phyloP scores from a whole-genome alignment of 345 rosid species.

The Bruguiera parviflora region DNA sequence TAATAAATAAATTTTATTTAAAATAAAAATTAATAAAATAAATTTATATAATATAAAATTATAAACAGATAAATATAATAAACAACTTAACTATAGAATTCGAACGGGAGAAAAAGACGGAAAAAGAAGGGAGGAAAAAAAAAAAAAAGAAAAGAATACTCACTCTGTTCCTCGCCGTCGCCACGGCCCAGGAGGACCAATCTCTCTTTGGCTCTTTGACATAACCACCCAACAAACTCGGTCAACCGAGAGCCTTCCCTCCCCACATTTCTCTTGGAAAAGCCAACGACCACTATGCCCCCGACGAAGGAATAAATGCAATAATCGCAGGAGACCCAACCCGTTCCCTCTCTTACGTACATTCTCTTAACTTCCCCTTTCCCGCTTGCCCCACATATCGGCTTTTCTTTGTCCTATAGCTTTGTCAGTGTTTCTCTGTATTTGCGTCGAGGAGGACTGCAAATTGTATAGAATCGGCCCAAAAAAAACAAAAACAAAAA shows the following conservation, averaged over 20 bases:
- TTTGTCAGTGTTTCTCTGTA: constrained; percentile 25
- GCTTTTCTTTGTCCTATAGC: constrained; percentile 12
- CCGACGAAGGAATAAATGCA: not conserved
- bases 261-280: not conserved
- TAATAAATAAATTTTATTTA: too few species aligned
- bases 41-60: too few species aligned
- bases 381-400: not conserved
- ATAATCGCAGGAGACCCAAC: not conserved
- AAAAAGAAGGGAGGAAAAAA: too few species aligned
- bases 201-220: not conserved
- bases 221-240: constrained; percentile 14
- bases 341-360: not conserved
- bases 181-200: too few species aligned
- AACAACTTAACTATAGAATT: too few species aligned
- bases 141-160: too few species aligned
- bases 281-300: not conserved
- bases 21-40: too few species aligned
- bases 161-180: too few species aligned
- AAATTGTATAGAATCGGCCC: not conserved
- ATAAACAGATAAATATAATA: too few species aligned
- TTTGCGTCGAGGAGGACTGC: constrained; percentile 17
- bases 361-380: constrained; percentile 9
- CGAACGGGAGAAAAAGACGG: too few species aligned
- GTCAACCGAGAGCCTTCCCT: constrained; percentile 7
- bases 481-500: not conserved